A percentile compares a stretch with the other conserved stretches of the same genome.
These are phyloP conservation scores for Saccharomyces pastorianus DNA, from an alignment of 1,139 yeast genomes.

Conservation along the genomic window DNA sequence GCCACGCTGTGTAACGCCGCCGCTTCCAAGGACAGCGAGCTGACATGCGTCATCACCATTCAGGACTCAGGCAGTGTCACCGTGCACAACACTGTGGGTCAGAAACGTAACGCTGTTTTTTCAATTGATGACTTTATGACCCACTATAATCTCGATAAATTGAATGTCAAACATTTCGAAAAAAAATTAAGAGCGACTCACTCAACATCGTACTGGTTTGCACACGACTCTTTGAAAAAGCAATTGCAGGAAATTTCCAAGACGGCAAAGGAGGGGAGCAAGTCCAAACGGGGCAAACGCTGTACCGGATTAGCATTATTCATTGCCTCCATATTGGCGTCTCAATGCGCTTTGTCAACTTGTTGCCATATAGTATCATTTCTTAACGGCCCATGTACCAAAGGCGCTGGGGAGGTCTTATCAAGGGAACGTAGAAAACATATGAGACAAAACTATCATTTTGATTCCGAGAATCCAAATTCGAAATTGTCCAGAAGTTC, in stretches of 20 bases:
- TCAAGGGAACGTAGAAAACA: constrained; percentile 11
- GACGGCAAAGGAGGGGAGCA: not conserved
- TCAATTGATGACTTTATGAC: not conserved
- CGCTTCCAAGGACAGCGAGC: not conserved
- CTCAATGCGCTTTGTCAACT: not conserved
- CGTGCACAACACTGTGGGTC: not conserved
- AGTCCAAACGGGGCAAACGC: constrained; percentile 8
- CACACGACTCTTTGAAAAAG: not conserved
- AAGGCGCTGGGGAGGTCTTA: constrained; percentile 19
- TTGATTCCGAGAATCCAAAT: constrained; percentile 7
- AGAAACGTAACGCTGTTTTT: not conserved
- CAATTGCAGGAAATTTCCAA: not conserved
- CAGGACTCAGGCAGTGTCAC: not conserved
- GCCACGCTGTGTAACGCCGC: not conserved
- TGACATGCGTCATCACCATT: not conserved
- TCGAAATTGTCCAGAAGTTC: constrained; percentile 11
- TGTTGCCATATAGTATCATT: constrained; percentile 10
- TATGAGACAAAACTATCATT: constrained; percentile 15
- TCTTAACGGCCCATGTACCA: constrained; percentile 20
- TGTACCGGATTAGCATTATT: constrained; percentile 17
- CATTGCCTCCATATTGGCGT: constrained; percentile 7
- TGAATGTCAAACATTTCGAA: not conserved
- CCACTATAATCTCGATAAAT: not conserved
- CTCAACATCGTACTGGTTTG: not conserved
- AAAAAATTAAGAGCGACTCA: not conserved